Evolutionary conservation across 192 early-diverging fungal genomes (phyloP), one percentile per base, ranked within the genome.

Genomic region (Fimicolochytrium jonesii): DNA sequence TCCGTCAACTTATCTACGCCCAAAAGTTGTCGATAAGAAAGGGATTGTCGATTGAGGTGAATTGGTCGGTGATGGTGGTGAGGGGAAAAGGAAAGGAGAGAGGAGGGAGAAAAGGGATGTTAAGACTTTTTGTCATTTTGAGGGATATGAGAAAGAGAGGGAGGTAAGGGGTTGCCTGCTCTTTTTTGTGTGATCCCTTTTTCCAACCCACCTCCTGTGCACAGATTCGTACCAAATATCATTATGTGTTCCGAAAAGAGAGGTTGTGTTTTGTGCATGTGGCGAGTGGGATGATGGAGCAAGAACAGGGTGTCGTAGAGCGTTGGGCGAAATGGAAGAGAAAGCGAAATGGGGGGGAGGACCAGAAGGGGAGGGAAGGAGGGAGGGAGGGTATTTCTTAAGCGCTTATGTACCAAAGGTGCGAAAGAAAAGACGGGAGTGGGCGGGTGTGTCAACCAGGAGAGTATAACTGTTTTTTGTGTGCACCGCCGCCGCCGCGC

Each of bases 1-100:
- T n/a, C n/a, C n/a, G 46, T 48, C 23, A 48, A 48, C 46, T 48
- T 48, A 48, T 48, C 46, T 48, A 48, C 23, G 46, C 46, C 11
- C 11, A 48, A 48, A 17, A 39, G 37, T 11, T 9, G 17, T 11
- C 37, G 17, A 17, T 9, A 17, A 39, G 37, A 9, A 48, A 48
- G n/a, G n/a, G n/a, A n/a, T n/a, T n/a, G n/a, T n/a, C n/a, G n/a
- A n/a, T n/a, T n/a, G n/a, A n/a, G n/a, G n/a, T n/a, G n/a, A n/a
- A n/a, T n/a, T n/a, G n/a, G n/a, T n/a, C n/a, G n/a, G n/a, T n/a
- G n/a, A n/a, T n/a, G n/a, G n/a, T 48, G 46, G 22, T 9, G 46
- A 25, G 10, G 46, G 11, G 23, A 23, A 48, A 48, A 25, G 46
- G 22, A 7, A 22, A 7, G 11, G 23, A 48, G 46, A 48, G 23